Evolutionary conservation across 306 rosid genomes (phyloP), one percentile per base, ranked within the genome.

Genomic region (Psophocarpus tetragonolobus): DNA sequence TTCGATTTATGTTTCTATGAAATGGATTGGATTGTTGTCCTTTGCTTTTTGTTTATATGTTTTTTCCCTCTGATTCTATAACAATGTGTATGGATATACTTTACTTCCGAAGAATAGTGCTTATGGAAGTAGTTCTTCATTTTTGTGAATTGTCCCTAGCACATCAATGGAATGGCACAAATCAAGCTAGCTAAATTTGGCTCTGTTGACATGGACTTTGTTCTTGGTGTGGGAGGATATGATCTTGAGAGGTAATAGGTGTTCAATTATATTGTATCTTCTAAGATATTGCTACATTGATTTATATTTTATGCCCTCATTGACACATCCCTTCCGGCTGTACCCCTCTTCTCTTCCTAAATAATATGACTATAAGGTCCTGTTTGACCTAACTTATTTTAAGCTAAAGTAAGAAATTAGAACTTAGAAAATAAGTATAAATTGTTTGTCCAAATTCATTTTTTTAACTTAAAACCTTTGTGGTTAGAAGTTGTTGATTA

Each of bases 221-320:
- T 91, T 86, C 81, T 94, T 47, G 98, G 97, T 45, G 91, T 94
- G 72, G 98, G 97, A 48, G 98, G 98, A 81, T 91, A 94, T 88
- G 98, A 94, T 86, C 91, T 94, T 33, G 91, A 88, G 65, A 90
- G 98, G 98, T 94, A 63, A 88, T 53, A 79, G 92, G 92, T 87
- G 45, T 44, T 73, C 51, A n/a, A 79, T 76, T 85, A 50, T 30
- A 44, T 69, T 58, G 24, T 73, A n/a, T 39, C 21, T 54, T 44
- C 56, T 48, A 18, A 38, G 63, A 14, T 68, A 51, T 77, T 68
- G 65, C 47, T 76, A 32, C 68, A 14, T 80, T 30, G 18, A 57
- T 35, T 50, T 54, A 65, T 15, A 14, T 6, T 3, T 44, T 44
- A 33, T 62, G 53, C 64, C 62, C 57, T 33, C 41, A 66, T 51